phyloP scores from a whole-genome alignment of 768 basidiomycete species.

The Mycena crocata region DNA sequence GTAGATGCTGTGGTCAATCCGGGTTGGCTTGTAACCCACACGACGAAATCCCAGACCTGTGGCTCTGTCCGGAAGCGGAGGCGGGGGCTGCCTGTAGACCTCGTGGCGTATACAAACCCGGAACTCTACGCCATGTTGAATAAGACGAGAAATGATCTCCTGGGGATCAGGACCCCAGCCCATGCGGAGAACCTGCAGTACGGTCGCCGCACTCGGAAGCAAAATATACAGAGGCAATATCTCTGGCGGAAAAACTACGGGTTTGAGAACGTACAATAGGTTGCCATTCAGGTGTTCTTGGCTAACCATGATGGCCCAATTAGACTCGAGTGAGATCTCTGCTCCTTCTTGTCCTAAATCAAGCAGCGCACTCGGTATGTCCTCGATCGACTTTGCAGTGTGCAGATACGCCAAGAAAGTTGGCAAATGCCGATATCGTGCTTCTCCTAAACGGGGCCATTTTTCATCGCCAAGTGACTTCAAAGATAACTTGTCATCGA shows the following conservation, averaged over 20 bases:
- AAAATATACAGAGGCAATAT: neutral
- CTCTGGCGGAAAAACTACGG: neutral
- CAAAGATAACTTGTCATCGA: neutral
- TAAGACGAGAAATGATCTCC: neutral
- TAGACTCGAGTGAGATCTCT: neutral
- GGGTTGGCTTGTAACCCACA: neutral
- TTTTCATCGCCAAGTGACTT: neutral
- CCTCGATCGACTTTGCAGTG: neutral
- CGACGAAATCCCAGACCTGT: neutral
- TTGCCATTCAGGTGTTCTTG: neutral
- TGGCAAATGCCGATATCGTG: neutral
- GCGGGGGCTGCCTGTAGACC: neutral
- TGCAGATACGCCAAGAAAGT: neutral
- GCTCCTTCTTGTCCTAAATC: slow-evolving; percentile 1
- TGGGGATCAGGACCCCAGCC: slow-evolving; percentile 15
- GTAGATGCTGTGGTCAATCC: neutral
- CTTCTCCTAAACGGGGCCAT: neutral
- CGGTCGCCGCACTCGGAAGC: neutral
- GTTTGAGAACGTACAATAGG: slow-evolving; percentile 8
- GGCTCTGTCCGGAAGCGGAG: no score
- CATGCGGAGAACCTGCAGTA: slow-evolving; percentile 4
- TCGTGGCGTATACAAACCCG: neutral
- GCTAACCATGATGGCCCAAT: neutral
- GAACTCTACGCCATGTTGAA: neutral
- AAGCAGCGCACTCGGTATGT: slow-evolving; percentile 2